These are phyloP conservation scores for Scortechinia acanthostroma DNA, from an alignment of 2,329 filamentous ascomycete genomes.

Conservation along the genomic window DNA sequence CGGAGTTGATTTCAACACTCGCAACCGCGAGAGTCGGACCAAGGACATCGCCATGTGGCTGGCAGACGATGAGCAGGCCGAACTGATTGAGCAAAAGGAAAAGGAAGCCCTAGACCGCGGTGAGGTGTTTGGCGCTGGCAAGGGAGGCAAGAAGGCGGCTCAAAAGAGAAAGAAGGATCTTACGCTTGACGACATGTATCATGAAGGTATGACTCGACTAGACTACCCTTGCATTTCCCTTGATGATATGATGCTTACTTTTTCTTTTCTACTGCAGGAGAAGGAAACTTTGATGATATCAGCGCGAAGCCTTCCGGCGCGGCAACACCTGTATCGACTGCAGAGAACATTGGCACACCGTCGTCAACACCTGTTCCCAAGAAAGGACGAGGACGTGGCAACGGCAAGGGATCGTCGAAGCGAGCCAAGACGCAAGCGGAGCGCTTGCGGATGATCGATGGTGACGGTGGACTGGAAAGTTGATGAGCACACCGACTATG, in stretches of 20 bases:
- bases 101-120: conserved; percentile 75
- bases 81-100: conserved; percentile 86
- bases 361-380: background rate
- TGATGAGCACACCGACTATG: too few relatives aligned
- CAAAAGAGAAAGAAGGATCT: conserved; percentile 36
- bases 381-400: background rate
- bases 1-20: conserved; percentile 92
- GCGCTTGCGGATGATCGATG: background rate
- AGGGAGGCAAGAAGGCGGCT: conserved; percentile 48
- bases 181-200: conserved; percentile 94
- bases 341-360: conserved; percentile 32
- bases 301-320: conserved; percentile 72
- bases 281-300: conserved; percentile 88
- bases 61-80: conserved; percentile 91
- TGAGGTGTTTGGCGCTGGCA: conserved; percentile 56
- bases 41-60: conserved; percentile 99
- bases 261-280: conserved; percentile 63
- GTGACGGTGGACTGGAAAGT: background rate
- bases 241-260: conserved; percentile 17
- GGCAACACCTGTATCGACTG: conserved; percentile 72
- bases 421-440: background rate
- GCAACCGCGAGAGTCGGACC: conserved; percentile 81
- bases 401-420: background rate
- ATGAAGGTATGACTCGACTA: conserved; percentile 72
- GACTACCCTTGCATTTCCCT: background rate